phyloP scores from a whole-genome alignment of 352 stramenopile species.

The Globisporangium okanoganense region DNA sequence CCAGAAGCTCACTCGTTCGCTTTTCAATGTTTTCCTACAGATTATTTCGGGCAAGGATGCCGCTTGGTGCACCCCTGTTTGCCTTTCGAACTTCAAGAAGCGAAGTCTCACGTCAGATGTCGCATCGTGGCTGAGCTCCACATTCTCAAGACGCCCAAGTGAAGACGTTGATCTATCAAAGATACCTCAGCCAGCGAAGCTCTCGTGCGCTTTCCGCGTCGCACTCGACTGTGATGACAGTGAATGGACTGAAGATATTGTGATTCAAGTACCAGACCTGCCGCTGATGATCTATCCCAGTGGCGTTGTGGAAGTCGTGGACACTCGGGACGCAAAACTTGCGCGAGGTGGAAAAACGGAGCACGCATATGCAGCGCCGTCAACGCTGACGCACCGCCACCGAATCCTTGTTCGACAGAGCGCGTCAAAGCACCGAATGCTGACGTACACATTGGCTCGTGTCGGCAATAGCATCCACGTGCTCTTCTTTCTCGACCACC shows the following conservation, averaged over 20 bases:
- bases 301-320: slow-evolving; percentile 24
- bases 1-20: neutral
- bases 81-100: slow-evolving; percentile 37
- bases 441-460: slow-evolving; percentile 67
- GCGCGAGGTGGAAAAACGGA: slow-evolving; percentile 11
- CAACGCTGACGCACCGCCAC: slow-evolving; percentile 41
- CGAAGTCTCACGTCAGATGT: slow-evolving; percentile 44
- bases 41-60: slow-evolving; percentile 20
- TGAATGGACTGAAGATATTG: slow-evolving; percentile 49
- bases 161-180: slow-evolving; percentile 27
- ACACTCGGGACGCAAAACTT: slow-evolving; percentile 14
- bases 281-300: slow-evolving; percentile 28
- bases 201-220: slow-evolving; percentile 50
- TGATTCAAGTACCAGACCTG: slow-evolving; percentile 33
- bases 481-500: slow-evolving; percentile 63
- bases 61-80: slow-evolving; percentile 44
- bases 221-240: slow-evolving; percentile 28
- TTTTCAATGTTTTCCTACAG: slow-evolving; percentile 9
- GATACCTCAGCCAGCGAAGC: slow-evolving; percentile 26
- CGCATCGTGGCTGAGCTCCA: slow-evolving; percentile 53
- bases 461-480: slow-evolving; percentile 47
- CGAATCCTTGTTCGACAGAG: slow-evolving; percentile 54
- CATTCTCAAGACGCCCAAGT: slow-evolving; percentile 34
- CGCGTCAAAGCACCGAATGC: slow-evolving; percentile 50
- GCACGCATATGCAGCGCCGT: slow-evolving; percentile 35